Evolutionary conservation across 257 asterid genomes (phyloP), one percentile per base, ranked within the genome.

Genomic region (Avicennia marina): DNA sequence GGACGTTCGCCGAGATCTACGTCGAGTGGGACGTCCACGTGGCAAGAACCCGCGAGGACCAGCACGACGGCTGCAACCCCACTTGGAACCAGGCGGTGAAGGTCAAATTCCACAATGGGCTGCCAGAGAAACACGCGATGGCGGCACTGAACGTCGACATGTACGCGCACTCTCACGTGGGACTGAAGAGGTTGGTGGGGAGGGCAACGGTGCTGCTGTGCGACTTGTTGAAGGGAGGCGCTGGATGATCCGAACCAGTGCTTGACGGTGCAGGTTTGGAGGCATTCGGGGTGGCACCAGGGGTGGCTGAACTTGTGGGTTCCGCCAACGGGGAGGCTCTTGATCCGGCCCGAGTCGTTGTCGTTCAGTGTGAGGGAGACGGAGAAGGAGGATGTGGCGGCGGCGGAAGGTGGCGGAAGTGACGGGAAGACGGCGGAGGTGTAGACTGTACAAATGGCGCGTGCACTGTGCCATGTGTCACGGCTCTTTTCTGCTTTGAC

Each of bases 251-350:
- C 75, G 53, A 76, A 73, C 11, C 83, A 76, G 63, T 79, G 78
- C 62, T 34, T 79, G 74, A 70, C 78, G 57, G 65, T 73, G 70
- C 69, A 53, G 62, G 78, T 79, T 11, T 70, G 83, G 86, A 70
- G 80, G 71, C 74, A 73, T 4, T 67, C 80, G 0, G 78, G 86
- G 13, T 68, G 83, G 76, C 76, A 80, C 2, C 83, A 73, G 11
- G 78, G 81, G 50, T 56, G 62, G 66, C 55, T 73, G 9, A 68
- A 68, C 46, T 20, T 73, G 60, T 76, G 76, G 80, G 80, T 76
- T 10, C 79, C 81, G 7, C 86, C 78, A 0, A 67, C 80, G 0
- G 78, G 83, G 54, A 58, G 76, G 66, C 70, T 79, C 60, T 68
- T 76, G 78, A 49, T 71, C 4, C 58, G 74, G 63, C 57, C 70